Percentiles rank a stretch among this genome's conserved stretches.
Evolutionary conservation across 2,329 filamentous ascomycete genomes (phyloP).

Genomic region (Cadophora sp.): DNA sequence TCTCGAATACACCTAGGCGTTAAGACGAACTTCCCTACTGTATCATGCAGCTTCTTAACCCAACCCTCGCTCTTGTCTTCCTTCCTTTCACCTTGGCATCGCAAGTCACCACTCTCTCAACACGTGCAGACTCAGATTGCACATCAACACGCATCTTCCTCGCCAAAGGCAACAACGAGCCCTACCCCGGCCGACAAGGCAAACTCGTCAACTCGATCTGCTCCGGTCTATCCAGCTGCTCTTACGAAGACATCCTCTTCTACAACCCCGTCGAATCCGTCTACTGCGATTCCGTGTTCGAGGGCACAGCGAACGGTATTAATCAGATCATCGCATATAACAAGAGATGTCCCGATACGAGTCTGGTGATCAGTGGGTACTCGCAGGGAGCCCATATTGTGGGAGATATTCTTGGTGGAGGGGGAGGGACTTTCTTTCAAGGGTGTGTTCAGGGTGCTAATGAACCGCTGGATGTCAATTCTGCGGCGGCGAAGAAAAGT

Average conservation of each 20-base stretch:
- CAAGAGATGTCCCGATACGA: conserved; percentile 48
- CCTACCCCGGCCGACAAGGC: conserved; percentile 46
- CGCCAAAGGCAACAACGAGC: conserved; percentile 45
- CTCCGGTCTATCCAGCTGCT: conserved; percentile 40
- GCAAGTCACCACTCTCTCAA: conserved; percentile 2
- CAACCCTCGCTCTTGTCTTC: conserved; percentile 1
- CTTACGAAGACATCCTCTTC: conserved; percentile 45
- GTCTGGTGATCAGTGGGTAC: conserved; percentile 51
- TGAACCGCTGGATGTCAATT: conserved; percentile 10
- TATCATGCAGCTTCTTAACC: background rate
- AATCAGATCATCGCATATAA: conserved; percentile 50
- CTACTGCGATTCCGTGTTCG: conserved; percentile 48
- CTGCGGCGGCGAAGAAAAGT: conserved; percentile 16
- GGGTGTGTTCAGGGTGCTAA: background rate
- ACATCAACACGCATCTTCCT: conserved; percentile 24
- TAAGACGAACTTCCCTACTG: too few relatives aligned
- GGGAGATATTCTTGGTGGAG: conserved; percentile 47
- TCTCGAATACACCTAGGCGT: too few relatives aligned
- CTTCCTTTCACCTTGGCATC: conserved; percentile 12
- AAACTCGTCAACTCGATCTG: conserved; percentile 44
- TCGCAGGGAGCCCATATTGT: conserved; percentile 50
- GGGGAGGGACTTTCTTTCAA: conserved; percentile 46
- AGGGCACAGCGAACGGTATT: conserved; percentile 46
- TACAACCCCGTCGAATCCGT: conserved; percentile 33
- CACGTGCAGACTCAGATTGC: conserved; percentile 13